Base-by-base conservation (phyloP, 495 filamentous ascomycete genomes). In the Aspergillus conjunctus region DNA sequence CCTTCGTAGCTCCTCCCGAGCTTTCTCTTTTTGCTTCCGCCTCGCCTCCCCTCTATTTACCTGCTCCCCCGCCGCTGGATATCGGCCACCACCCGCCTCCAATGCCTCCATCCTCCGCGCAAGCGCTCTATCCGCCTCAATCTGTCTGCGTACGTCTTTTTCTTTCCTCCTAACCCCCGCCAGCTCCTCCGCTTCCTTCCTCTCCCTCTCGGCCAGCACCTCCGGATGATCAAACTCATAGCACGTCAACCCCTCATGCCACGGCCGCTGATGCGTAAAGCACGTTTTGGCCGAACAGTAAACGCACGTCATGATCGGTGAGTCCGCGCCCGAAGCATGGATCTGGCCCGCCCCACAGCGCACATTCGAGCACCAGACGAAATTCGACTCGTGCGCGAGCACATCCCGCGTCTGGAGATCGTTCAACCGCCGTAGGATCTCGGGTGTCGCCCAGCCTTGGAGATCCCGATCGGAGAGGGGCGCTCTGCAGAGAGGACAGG, bases 361-460 rank as follows among this genome's bases (percentile, higher is more conserved):
- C 33, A 18, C 32, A 58, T 51, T 51, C 21, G 56, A 58, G 21
- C 56, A 58, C 56, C 56, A 51, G 12, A 51, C 51, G 46, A 58
- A 51, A 18, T 51, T 58, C 21, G 46, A 4, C 5, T 58, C 46
- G 7, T 43, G n/a, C 0, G 46, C 33, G 8, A 58, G 46, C 8
- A 33, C 33, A 9, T 20, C 51, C 21, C 48, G 31, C 15, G 46
- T 44, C 15, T 26, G 56, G 31, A 58, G 46, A 22, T 17, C 33
- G 15, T 58, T 18, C 14, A 51, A 43, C 15, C 21, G 33, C 3
- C 21, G 46, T 6, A 32, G 9, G 26, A 58, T 22, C 11, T 43
- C 45, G 11, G 46, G 45, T 1, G 21, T 14, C 31, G 33, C 33
- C 48, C 46, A 58, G 18, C 15, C 18, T 12, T 32, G 33, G 33